Conservation (phyloP, 2,329 filamentous ascomycete genomes). For the Fusarium ambrosium region DNA sequence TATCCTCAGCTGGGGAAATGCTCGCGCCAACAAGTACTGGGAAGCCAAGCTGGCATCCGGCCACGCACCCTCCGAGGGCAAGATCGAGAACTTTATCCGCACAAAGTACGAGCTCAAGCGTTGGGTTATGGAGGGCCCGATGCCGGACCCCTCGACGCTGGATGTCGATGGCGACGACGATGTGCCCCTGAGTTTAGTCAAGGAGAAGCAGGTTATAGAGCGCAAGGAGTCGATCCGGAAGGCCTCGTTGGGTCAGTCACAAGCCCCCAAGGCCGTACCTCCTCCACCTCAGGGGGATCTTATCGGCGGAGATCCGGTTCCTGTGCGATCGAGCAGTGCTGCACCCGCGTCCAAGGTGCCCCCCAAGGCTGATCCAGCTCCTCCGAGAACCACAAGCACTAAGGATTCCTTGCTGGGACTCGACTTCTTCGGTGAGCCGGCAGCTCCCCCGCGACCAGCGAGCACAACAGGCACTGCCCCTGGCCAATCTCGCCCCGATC, state of each 20-base stretch:
- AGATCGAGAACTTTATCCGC: constrained; percentile 99
- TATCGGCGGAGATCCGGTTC: constrained; percentile 80
- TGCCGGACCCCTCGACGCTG: constrained; percentile 91
- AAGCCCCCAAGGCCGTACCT: constrained; percentile 50
- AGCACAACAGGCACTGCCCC: constrained; percentile 78
- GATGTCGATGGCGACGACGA: constrained; percentile 91
- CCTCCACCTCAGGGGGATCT: constrained; percentile 76
- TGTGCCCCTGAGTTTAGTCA: constrained; percentile 72
- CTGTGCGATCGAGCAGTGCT: constrained; percentile 80
- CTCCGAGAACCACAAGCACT: constrained; percentile 76
- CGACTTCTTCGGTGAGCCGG: constrained; percentile 87
- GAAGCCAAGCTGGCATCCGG: constrained; percentile 92
- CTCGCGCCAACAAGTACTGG: constrained; percentile 98
- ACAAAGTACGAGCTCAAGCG: constrained; percentile 99
- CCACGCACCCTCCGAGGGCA: constrained; percentile 93
- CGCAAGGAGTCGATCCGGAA: constrained; percentile 72
- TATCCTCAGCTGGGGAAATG: constrained; percentile 95
- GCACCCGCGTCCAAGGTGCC: constrained; percentile 74
- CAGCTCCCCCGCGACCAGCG: constrained; percentile 82
- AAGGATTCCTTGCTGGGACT: constrained; percentile 93
- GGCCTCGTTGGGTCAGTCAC: constrained; percentile 64
- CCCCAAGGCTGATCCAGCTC: constrained; percentile 72
- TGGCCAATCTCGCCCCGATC: constrained; percentile 84
- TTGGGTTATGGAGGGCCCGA: constrained; percentile 98
- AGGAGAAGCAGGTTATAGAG: constrained; percentile 75